Base-by-base conservation (phyloP, 2,329 filamentous ascomycete genomes). In the Fusarium oligoseptatum region DNA sequence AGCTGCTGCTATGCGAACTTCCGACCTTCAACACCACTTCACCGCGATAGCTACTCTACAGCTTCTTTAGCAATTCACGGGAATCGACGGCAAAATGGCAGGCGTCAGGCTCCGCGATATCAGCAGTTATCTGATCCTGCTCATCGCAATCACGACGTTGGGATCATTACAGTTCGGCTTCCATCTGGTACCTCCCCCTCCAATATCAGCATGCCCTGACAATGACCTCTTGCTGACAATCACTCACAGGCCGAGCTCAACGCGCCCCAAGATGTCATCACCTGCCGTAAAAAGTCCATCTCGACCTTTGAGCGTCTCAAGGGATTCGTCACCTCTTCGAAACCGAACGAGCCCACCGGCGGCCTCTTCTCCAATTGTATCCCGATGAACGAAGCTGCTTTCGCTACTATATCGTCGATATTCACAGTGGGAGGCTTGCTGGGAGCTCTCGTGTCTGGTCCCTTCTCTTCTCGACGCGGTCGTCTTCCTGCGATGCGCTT, bases 131-230 rank as follows among this genome's bases (percentile, higher is more conserved):
- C 90, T 98, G 77, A 81, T 97, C 79, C 90, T 94, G 80, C 85
- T 97, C 56, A 89, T 98, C 65, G 84, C 91, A 70, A 87, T 95
- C 68, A 91, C 94, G 50, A 97, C 95, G 0, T 85, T 98, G 20
- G 97, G 96, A 1, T 95, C 97, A 2, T 89, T 98, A 52, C 95
- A 98, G 79, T 99, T 98, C 81, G 97, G 97, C 72, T 98, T 94
- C 84, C 96, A 98, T 83, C 84, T 98, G 81, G 95, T 97, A 88
- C 80, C 85, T 64, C n/a, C 56, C 22, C 56, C 55, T 58, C 55
- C 10, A 12, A 10, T 22, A 37, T 29, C 32, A 34, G 32, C 22
- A 15, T 27, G 34, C 32, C 10, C 39, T 41, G 65, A n/a, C 12
- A 20, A 34, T 63, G n/a, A 60, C 29, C 52, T 48, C 32, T 37